Evolutionary conservation across 2,329 filamentous ascomycete genomes (phyloP).

Genomic region (Aspergillus sp.): DNA sequence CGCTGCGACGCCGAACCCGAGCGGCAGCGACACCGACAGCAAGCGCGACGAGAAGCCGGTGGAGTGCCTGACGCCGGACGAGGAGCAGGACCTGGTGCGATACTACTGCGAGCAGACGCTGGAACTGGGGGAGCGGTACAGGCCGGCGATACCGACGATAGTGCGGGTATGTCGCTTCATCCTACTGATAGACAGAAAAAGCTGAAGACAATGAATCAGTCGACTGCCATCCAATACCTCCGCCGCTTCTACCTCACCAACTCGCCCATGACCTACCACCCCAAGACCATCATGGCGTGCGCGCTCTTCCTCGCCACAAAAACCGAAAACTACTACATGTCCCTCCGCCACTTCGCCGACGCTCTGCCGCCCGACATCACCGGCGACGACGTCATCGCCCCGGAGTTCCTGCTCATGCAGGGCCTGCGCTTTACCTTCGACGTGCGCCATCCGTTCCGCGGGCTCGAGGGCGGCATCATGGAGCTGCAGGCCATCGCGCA

Average conservation of each 20-base stretch:
- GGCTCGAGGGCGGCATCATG: conserved; percentile 75
- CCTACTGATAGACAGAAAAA: neutral
- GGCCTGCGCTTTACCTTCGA: conserved; percentile 90
- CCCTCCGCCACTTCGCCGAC: conserved; percentile 56
- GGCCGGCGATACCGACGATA: conserved; percentile 46
- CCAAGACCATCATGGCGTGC: conserved; percentile 78
- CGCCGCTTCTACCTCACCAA: conserved; percentile 94
- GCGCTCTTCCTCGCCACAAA: conserved; percentile 91
- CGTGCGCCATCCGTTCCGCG: conserved; percentile 80
- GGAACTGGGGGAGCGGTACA: conserved; percentile 50
- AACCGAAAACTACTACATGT: conserved; percentile 73
- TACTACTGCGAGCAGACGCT: conserved; percentile 62
- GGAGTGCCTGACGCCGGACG: conserved; percentile 72
- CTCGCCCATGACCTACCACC: conserved; percentile 92
- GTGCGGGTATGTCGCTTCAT: conserved; percentile 43
- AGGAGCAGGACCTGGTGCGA: conserved; percentile 72
- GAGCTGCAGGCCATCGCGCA: conserved; percentile 63
- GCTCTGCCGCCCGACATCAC: conserved; percentile 62
- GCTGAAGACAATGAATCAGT: conserved; percentile 30
- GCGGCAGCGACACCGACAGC: conserved; percentile 21
- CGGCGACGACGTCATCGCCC: conserved; percentile 73
- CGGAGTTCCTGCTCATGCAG: conserved; percentile 88
- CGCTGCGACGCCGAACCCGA: conserved; percentile 22
- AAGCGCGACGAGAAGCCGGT: conserved; percentile 40
- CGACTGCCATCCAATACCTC: conserved; percentile 80